A percentile compares a stretch with the other conserved stretches of the same genome.
These are phyloP conservation scores for Wallacemonas rigidus DNA, from an alignment of 208 protist genomes.

Conservation along the genomic window DNA sequence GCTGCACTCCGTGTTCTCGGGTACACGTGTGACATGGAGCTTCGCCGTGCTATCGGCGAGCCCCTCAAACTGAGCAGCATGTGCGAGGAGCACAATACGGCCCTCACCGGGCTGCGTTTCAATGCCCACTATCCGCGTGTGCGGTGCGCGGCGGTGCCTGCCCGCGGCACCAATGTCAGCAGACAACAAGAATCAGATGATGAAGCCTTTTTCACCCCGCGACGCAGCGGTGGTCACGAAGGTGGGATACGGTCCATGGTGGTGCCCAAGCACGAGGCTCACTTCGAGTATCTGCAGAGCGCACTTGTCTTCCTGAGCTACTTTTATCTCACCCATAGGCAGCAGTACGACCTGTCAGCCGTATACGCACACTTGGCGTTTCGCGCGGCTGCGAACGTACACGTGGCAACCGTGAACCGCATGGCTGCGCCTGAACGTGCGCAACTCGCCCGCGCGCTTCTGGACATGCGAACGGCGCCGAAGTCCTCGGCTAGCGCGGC, in stretches of 20 bases:
- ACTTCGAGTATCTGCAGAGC: slow-evolving; percentile 34
- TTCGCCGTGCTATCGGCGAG: slow-evolving; percentile 9
- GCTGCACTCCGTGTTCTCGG: slow-evolving; percentile 58
- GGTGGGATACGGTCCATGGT: background rate
- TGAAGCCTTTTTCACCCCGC: background rate
- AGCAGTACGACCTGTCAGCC: slow-evolving; percentile 52
- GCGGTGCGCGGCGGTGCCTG: slow-evolving; percentile 13
- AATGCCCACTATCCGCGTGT: slow-evolving; percentile 25
- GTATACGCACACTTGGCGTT: slow-evolving; percentile 66
- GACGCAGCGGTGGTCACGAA: background rate
- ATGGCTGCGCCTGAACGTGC: background rate
- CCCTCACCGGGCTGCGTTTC: slow-evolving; percentile 26
- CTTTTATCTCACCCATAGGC: slow-evolving; percentile 50
- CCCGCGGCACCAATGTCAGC: background rate
- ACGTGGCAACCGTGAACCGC: background rate
- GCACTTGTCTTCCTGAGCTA: slow-evolving; percentile 61
- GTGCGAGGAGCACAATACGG: slow-evolving; percentile 49
- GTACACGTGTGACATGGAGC: slow-evolving; percentile 73
- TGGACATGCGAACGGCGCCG: background rate
- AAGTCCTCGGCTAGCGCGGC: background rate
- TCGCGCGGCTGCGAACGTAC: slow-evolving; percentile 6
- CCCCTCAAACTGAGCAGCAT: slow-evolving; percentile 13
- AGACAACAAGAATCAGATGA: background rate
- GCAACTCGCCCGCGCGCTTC: background rate
- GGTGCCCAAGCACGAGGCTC: slow-evolving; percentile 11